Base-by-base conservation (phyloP, 768 basidiomycete species). In the Podaxis rugospora region DNA sequence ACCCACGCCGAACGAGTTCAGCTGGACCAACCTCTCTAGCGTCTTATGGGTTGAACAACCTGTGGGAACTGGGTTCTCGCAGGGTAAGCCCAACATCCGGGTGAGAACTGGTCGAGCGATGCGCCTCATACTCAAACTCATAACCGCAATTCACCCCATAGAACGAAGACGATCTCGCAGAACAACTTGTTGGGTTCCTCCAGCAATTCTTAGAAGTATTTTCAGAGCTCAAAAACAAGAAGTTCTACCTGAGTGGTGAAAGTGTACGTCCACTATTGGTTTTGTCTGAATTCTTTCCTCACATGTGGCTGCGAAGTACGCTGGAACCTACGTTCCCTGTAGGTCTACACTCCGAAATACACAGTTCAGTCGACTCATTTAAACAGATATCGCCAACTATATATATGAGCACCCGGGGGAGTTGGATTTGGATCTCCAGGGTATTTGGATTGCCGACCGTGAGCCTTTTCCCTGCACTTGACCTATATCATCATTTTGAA, bases 11-110 rank as follows among this genome's bases (percentile, higher is more conserved):
- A 92, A 90, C 56, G 78, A 86, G 64, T 80, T 79, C 65, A 89
- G 88, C 70, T 92, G 90, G 90, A 91, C 90, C 0, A 92, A 91
- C 66, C 76, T 92, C 6, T 89, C 88, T 1, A 89, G 86, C 57
- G 72, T 90, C 5, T 73, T 91, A 16, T 92, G 81, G 78, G 82
- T 92, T 10, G 90, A 92, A 64, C 90, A 91, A 64, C 90, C 90
- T 2, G 85, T 92, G 32, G 90, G 90, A 4, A 91, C 89, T 4
- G 90, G 90, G 0, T 92, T 86, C 69, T 87, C 87, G 2, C 87
- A 87, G 62, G 90, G 90, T 16, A 75, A 63, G 13, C 88, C 90
- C 0, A 83, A 85, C 60, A 85, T 86, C 63, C 71, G 77, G 69
- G 81, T 90, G 64, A 63, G 81, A 53, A 16, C 39, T 35, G 23